Conservation (phyloP, 352 stramenopile genomes). For the Phytopythium aichiense region DNA sequence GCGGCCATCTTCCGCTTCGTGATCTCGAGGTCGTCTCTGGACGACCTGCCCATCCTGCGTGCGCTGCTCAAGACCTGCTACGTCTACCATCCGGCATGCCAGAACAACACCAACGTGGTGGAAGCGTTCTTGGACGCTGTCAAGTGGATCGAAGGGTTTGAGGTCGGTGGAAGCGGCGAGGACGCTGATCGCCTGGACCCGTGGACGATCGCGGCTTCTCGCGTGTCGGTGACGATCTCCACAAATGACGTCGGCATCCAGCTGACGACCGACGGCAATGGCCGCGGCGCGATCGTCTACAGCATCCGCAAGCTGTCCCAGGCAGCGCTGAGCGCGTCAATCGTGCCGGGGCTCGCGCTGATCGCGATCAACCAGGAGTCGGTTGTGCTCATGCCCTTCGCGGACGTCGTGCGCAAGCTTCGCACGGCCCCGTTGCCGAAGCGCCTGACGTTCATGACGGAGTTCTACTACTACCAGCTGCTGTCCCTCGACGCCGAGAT, state of each 20-base stretch:
- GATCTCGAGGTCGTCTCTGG: slow-evolving; percentile 54
- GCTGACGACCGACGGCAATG: slow-evolving; percentile 74
- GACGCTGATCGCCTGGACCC: slow-evolving; percentile 34
- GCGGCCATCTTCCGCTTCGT: slow-evolving; percentile 67
- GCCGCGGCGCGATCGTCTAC: slow-evolving; percentile 69
- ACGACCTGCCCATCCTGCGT: slow-evolving; percentile 46
- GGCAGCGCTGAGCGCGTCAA: slow-evolving; percentile 63
- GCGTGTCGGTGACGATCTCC: slow-evolving; percentile 73
- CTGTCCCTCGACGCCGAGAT: slow-evolving; percentile 71
- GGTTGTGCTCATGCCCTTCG: slow-evolving; percentile 73
- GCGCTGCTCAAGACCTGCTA: slow-evolving; percentile 61
- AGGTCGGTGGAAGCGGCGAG: slow-evolving; percentile 17
- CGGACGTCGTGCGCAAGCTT: slow-evolving; percentile 64
- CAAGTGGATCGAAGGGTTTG: slow-evolving; percentile 70
- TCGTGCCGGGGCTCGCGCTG: slow-evolving; percentile 66
- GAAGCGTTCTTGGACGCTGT: slow-evolving; percentile 70
- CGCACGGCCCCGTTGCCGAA: slow-evolving; percentile 69
- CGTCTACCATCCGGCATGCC: slow-evolving; percentile 60
- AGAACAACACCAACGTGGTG: slow-evolving; percentile 58
- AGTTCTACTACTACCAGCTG: slow-evolving; percentile 86
- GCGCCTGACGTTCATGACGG: slow-evolving; percentile 75
- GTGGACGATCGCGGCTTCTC: slow-evolving; percentile 46
- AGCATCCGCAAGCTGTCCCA: slow-evolving; percentile 79
- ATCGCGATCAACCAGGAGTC: slow-evolving; percentile 83
- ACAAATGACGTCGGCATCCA: slow-evolving; percentile 83